Conservation (phyloP, 805 yeast species). For the Wickerhamomyces silvicola region DNA sequence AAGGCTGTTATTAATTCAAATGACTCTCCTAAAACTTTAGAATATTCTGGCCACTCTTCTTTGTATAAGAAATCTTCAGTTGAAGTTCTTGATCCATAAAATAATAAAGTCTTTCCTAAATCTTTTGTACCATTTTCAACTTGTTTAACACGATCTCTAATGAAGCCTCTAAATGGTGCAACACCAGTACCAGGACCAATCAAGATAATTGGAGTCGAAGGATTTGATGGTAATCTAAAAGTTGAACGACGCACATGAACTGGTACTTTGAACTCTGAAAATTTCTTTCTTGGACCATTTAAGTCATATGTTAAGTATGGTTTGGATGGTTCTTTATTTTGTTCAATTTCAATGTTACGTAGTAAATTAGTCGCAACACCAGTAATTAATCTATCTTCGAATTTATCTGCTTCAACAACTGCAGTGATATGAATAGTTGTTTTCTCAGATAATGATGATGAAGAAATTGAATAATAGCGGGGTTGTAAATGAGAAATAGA, state of each 20-base stretch:
- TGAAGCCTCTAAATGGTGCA: slow-evolving; percentile 95
- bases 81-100: slow-evolving; percentile 83
- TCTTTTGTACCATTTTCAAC: slow-evolving; percentile 39
- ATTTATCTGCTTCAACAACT: slow-evolving; percentile 59
- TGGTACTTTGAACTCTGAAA: slow-evolving; percentile 54
- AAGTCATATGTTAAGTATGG: slow-evolving; percentile 60
- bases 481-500: slow-evolving; percentile 78
- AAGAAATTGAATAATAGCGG: slow-evolving; percentile 93
- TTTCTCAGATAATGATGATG: slow-evolving; percentile 76
- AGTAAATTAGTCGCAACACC: slow-evolving; percentile 93
- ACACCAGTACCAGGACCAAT: slow-evolving; percentile 99
- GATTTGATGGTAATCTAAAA: slow-evolving; percentile 86
- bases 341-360: slow-evolving; percentile 57
- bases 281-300: slow-evolving; percentile 73
- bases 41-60: slow-evolving; percentile 82
- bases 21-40: slow-evolving; percentile 44
- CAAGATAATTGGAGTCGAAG: slow-evolving; percentile 78
- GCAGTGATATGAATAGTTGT: slow-evolving; percentile 79
- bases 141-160: slow-evolving; percentile 75
- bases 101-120: slow-evolving; percentile 69
- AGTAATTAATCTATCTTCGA: slow-evolving; percentile 26
- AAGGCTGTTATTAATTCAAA: slow-evolving; percentile 80
- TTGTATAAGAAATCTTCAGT: slow-evolving; percentile 77
- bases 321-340: slow-evolving; percentile 39
- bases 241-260: slow-evolving; percentile 93